These are phyloP conservation scores for Chrysoporthe austroafricana DNA, from an alignment of 2,329 filamentous ascomycete genomes.

Conservation along the genomic window DNA sequence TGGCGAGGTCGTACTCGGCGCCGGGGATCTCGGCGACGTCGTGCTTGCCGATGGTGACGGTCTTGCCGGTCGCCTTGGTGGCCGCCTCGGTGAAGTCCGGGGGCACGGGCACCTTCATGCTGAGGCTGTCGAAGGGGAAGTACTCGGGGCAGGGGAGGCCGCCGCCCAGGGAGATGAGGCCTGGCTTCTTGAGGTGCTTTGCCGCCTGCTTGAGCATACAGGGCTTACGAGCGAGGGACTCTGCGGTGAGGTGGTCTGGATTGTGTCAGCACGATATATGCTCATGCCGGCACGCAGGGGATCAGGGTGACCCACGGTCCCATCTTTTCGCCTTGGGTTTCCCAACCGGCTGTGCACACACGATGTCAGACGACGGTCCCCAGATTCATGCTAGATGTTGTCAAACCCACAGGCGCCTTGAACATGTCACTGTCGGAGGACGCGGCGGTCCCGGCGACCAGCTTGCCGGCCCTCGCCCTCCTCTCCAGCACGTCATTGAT, in stretches of 20 bases:
- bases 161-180: constrained; percentile 88
- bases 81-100: constrained; percentile 74
- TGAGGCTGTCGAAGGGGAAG: constrained; percentile 86
- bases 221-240: constrained; percentile 63
- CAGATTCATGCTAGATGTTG: background rate
- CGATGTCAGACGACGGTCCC: background rate
- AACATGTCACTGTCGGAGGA: constrained; percentile 81
- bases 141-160: constrained; percentile 87
- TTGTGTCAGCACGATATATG: constrained; percentile 15
- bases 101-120: constrained; percentile 71
- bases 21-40: constrained; percentile 63
- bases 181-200: constrained; percentile 76
- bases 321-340: constrained; percentile 82
- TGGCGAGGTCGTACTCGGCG: constrained; percentile 72
- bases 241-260: constrained; percentile 61
- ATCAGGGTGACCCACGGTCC: constrained; percentile 69
- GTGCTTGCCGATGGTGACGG: constrained; percentile 77
- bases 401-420: constrained; percentile 66
- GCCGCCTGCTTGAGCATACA: constrained; percentile 85
- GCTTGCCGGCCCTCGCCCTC: constrained; percentile 71
- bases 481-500: constrained; percentile 69
- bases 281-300: background rate
- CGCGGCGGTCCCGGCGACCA: constrained; percentile 77
- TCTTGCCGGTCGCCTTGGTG: constrained; percentile 61
- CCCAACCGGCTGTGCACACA: constrained; percentile 38